A percentile compares a stretch with the other conserved stretches of the same genome.
These are phyloP conservation scores for Centella asiatica DNA, from an alignment of 129 eudicot species.

Conservation along the genomic window DNA sequence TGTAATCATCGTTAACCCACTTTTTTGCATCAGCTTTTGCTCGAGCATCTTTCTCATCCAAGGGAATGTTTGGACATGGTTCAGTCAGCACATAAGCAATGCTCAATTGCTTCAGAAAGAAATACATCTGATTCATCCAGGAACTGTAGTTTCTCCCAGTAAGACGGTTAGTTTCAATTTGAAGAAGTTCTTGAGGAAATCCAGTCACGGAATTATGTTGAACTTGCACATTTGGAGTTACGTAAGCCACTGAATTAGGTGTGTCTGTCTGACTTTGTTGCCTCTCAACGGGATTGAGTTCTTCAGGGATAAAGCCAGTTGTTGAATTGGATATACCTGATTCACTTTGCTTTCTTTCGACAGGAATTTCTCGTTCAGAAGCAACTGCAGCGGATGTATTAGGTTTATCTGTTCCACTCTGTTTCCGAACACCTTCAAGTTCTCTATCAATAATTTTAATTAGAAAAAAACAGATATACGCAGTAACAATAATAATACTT, in stretches of 20 bases:
- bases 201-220: background rate
- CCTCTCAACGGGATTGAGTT: constrained; percentile 3
- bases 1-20: constrained; percentile 64
- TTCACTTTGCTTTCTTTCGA: constrained; percentile 25
- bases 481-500: no score
- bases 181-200: constrained; percentile 31
- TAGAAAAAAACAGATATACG: background rate
- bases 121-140: constrained; percentile 67
- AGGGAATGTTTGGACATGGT: constrained; percentile 44
- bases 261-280: constrained; percentile 19
- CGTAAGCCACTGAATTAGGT: background rate
- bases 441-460: constrained; percentile 16
- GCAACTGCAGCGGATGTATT: background rate
- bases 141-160: constrained; percentile 59
- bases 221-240: constrained; percentile 5
- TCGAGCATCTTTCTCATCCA: constrained; percentile 20
- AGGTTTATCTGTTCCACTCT: constrained; percentile 13
- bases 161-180: constrained; percentile 50
- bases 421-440: constrained; percentile 19
- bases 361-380: background rate
- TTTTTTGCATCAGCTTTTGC: constrained; percentile 25
- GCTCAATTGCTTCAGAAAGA: constrained; percentile 47
- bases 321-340: constrained; percentile 20
- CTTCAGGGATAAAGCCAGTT: constrained; percentile 14
- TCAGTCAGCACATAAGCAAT: constrained; percentile 51